A percentile compares a stretch with the other conserved stretches of the same genome.
Conservation (phyloP, 495 filamentous ascomycete species). For the Trichoderma gamsii region DNA sequence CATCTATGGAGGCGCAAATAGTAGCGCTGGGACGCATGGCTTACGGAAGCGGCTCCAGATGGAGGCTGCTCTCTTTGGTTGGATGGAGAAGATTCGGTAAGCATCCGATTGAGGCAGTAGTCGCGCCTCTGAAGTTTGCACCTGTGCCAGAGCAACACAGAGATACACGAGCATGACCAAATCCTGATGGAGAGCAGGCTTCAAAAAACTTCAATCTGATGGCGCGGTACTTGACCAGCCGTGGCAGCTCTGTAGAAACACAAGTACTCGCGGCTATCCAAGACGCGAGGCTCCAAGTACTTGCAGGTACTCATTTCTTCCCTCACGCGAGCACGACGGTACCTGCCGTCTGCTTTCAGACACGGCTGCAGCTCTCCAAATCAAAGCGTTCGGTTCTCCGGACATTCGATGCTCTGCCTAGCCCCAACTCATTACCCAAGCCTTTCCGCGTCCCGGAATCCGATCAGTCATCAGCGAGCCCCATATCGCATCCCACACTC, state of each 20-base stretch:
- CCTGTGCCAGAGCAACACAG: not conserved
- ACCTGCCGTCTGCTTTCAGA: not conserved
- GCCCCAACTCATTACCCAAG: not conserved
- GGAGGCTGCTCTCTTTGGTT: no score
- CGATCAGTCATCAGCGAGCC: conserved; percentile 7
- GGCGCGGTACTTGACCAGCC: not conserved
- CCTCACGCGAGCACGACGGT: not conserved
- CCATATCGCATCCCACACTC: not conserved
- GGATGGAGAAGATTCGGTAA: no score
- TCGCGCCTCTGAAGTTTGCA: no score
- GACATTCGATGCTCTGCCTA: not conserved
- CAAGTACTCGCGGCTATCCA: not conserved
- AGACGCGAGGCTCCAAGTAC: not conserved
- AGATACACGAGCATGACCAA: not conserved
- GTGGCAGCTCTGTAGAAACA: not conserved
- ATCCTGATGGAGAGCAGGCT: not conserved
- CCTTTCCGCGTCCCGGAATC: conserved; percentile 10
- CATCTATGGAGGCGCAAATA: no score
- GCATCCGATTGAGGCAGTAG: no score
- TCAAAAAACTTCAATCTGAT: no score
- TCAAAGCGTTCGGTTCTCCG: not conserved
- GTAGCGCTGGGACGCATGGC: no score
- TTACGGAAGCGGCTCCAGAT: no score
- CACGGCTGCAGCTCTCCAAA: not conserved
- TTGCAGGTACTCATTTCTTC: not conserved